Evolutionary conservation across 805 yeast genomes (phyloP), one percentile per base, ranked within the genome.

Genomic region (Limtongia smithiae): DNA sequence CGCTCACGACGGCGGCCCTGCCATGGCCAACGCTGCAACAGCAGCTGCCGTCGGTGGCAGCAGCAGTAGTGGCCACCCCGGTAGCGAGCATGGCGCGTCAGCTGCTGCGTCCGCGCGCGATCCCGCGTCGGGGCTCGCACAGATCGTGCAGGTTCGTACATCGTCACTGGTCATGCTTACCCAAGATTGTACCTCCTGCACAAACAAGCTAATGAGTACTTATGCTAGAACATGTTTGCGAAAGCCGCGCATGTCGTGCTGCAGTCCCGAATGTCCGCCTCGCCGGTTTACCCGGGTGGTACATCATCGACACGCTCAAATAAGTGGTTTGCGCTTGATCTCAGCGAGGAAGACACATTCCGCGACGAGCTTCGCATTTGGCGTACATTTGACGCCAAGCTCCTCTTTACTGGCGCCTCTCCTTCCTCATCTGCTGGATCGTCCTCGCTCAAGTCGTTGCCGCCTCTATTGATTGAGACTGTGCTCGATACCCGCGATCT

Each of bases 381-480:
- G 95, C 74, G 74, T 47, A 51, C 70, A 5, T 48, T 48, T 25
- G 54, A 48, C 17, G 55, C 57, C 18, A 48, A 15, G 40, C 36
- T 37, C n/a, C 4, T 42, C 7, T n/a, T n/a, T n/a, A n/a, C n/a
- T n/a, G n/a, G n/a, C n/a, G 50, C 22, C 28, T 25, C 24, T 38
- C 17, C 22, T 11, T 25, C 31, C 22, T 34, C 48, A n/a, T 28
- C 50, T 3, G 7, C 36, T 24, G 37, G 35, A 12, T 12, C 37
- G 22, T 24, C 42, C 4, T 20, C 37, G 11, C 37, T 36, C 12
- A 21, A 59, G n/a, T 65, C 82, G 14, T 87, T 95, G 1, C 55
- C 55, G n/a, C 96, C 97, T 1, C 73, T 93, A 65, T 85, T 93
- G 14, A 75, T 93, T 22, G 98, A 93, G 65, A 82, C 93, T 0